These are phyloP conservation scores for Vinca minor DNA, from an alignment of 257 asterid species.

Conservation along the genomic window DNA sequence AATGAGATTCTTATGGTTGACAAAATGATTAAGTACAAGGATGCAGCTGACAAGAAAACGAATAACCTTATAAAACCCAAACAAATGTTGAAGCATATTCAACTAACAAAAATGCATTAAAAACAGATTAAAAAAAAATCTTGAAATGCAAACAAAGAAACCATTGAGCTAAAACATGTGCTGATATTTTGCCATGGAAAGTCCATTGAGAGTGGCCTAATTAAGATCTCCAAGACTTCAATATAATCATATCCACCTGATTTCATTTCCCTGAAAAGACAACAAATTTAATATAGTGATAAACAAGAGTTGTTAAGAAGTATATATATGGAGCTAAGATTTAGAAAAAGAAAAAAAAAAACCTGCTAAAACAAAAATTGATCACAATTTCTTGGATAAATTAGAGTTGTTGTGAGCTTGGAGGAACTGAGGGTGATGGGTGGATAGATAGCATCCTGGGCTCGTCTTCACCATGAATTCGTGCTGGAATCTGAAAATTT, in stretches of 20 bases:
- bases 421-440: neutral
- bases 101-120: no score
- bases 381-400: no score
- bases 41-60: neutral
- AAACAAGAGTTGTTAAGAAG: neutral
- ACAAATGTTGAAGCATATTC: neutral
- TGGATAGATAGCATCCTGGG: no score
- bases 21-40: neutral
- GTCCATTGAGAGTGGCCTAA: neutral
- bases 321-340: no score
- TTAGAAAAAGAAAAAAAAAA: no score
- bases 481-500: constrained; percentile 40
- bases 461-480: constrained; percentile 44
- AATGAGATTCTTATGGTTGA: no score
- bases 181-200: neutral
- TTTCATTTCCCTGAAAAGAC: neutral
- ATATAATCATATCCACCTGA: neutral
- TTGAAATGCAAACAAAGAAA: no score
- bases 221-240: no score
- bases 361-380: no score
- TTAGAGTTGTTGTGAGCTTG: neutral
- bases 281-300: neutral
- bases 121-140: no score
- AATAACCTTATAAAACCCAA: neutral
- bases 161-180: neutral